phyloP scores from a whole-genome alignment of 176 grass and related monocot species.

The Tillandsia leiboldiana region DNA sequence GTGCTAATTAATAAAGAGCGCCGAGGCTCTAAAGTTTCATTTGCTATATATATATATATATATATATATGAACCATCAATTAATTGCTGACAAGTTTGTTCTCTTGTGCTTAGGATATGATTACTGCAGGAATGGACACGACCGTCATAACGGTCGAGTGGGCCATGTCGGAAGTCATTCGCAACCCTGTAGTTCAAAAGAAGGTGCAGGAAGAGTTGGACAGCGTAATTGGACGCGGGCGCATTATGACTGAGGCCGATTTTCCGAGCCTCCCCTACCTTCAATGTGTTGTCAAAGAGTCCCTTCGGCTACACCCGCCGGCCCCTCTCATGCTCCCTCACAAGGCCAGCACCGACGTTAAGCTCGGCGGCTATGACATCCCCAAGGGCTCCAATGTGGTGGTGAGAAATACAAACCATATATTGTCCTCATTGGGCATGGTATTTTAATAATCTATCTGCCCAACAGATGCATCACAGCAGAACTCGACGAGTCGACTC shows the following conservation, averaged over 20 bases:
- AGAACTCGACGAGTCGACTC: too few species aligned
- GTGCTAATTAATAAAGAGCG: too few species aligned
- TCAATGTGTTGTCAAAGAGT: slow-evolving; percentile 46
- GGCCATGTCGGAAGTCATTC: slow-evolving; percentile 46
- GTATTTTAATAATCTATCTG: too few species aligned
- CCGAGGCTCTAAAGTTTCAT: too few species aligned
- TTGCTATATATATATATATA: too few species aligned
- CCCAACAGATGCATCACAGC: too few species aligned
- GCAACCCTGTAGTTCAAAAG: slow-evolving; percentile 38
- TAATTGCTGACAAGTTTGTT: not conserved
- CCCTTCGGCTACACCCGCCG: slow-evolving; percentile 50
- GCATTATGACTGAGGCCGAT: slow-evolving; percentile 36
- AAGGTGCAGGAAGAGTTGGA: slow-evolving; percentile 56
- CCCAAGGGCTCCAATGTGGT: slow-evolving; percentile 40
- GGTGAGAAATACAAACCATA: slow-evolving; percentile 1
- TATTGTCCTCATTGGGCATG: too few species aligned
- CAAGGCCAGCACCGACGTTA: slow-evolving; percentile 32
- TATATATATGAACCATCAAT: too few species aligned
- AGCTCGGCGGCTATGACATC: slow-evolving; percentile 43
- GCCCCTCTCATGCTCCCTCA: slow-evolving; percentile 54
- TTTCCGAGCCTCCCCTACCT: slow-evolving; percentile 48
- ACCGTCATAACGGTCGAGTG: slow-evolving; percentile 64
- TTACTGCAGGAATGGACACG: slow-evolving; percentile 60
- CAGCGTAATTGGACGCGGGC: slow-evolving; percentile 24
- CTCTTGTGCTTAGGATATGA: slow-evolving; percentile 38